Evolutionary conservation across 1,139 yeast species (phyloP), one percentile per base, ranked within the genome.

Genomic region (Eremothecium cymbalariae): DNA sequence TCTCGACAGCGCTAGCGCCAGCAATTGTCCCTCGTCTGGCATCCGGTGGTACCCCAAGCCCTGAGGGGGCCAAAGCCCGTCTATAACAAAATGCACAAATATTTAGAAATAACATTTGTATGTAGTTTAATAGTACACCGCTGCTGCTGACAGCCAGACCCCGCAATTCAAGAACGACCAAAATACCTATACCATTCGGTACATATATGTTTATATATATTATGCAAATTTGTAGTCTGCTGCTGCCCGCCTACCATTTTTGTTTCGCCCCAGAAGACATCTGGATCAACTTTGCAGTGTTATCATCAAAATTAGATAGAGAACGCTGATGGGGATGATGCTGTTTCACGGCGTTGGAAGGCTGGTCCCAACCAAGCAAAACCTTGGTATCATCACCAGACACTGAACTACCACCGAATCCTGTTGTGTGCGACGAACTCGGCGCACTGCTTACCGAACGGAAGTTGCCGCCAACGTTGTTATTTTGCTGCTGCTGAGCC

Each of bases 21-120:
- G 83, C 9, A 68, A 72, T 37, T 90, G 97, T 57, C 88, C 88
- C 1, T 65, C 63, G 3, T 57, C 64, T 4, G 90, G 90, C 2
- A 81, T 88, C 49, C 72, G 69, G 46, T 84, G 75, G 58, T 67
- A 74, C 34, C 96, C 96, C 27, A 88, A 88, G 60, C n/a, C n/a
- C n/a, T n/a, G n/a, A n/a, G n/a, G n/a, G n/a, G n/a, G n/a, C n/a
- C n/a, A n/a, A n/a, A n/a, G n/a, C n/a, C n/a, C n/a, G n/a, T n/a
- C n/a, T n/a, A n/a, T n/a, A n/a, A n/a, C n/a, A n/a, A n/a, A n/a
- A n/a, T n/a, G n/a, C n/a, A n/a, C n/a, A n/a, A n/a, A n/a, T n/a
- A n/a, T n/a, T n/a, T n/a, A n/a, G n/a, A n/a, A n/a, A n/a, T n/a
- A n/a, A n/a, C n/a, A n/a, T n/a, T n/a, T n/a, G n/a, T n/a, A n/a